Evolutionary conservation across 805 yeast genomes (phyloP), one percentile per base, ranked within the genome.

Genomic region (Yarrowia porcina): DNA sequence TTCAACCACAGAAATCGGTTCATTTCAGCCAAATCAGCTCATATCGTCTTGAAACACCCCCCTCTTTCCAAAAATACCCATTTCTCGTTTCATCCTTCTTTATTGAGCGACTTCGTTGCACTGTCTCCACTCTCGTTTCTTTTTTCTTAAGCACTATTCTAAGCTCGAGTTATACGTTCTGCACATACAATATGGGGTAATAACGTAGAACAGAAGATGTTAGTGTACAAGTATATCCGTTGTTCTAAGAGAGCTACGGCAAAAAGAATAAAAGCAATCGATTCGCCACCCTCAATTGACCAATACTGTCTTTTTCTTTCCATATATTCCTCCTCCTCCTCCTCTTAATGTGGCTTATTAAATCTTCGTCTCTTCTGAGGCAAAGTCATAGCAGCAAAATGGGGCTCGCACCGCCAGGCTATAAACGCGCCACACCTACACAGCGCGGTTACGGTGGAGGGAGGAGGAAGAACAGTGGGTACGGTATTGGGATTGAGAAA

Each of bases 311-410:
- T n/a, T n/a, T n/a, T n/a, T n/a, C n/a, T n/a, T n/a, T n/a, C n/a
- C n/a, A n/a, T n/a, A n/a, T n/a, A n/a, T n/a, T n/a, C n/a, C n/a
- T n/a, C n/a, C n/a, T n/a, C n/a, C n/a, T n/a, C n/a, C n/a, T n/a
- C n/a, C n/a, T n/a, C 45, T 30, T 23, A 39, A 11, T 44, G 50
- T 44, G 50, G 50, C 50, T 44, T 44, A n/a, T n/a, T 12, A 27
- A 7, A 6, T 44, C 23, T 17, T 18, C 50, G 50, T 44, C 20
- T 10, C 10, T 21, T 23, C 6, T 20, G 33, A 25, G 32, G 33
- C 49, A 23, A 23, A 41, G 45, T 15, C 12, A 13, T 18, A 2
- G 28, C 28, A 25, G 15, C 7, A n/a, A 8, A 27, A 41, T 15
- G 28, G 25, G 44, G 42, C 42, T 17, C 42, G 25, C 49, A 25